Percentiles rank a stretch among this genome's conserved stretches.
These are phyloP conservation scores for Zychaea mexicana DNA, from an alignment of 371 early-diverging fungal species.

Conservation along the genomic window DNA sequence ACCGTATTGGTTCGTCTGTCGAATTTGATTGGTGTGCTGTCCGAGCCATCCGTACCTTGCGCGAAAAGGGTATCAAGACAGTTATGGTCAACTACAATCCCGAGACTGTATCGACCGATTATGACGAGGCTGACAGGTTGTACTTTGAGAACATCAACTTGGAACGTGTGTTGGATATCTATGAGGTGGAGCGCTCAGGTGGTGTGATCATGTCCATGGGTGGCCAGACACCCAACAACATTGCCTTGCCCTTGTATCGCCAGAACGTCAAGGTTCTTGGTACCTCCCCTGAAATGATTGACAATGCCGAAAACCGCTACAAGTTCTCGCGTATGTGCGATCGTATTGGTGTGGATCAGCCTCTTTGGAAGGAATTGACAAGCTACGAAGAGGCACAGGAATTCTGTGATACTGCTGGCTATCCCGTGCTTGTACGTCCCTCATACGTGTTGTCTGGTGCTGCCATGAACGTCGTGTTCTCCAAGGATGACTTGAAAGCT, in stretches of 20 bases:
- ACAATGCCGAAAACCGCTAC: constrained; percentile 93
- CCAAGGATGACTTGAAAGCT: constrained; percentile 73
- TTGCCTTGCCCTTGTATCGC: constrained; percentile 85
- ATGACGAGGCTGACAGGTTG: constrained; percentile 93
- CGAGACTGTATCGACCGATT: constrained; percentile 97
- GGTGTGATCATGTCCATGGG: constrained; percentile 94
- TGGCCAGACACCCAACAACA: constrained; percentile 97
- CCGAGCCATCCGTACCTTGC: constrained; percentile 87
- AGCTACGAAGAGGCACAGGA: constrained; percentile 78
- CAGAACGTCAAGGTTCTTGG: constrained; percentile 89
- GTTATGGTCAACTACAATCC: constrained; percentile 98
- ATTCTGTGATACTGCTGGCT: constrained; percentile 87
- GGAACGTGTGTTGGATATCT: constrained; percentile 94
- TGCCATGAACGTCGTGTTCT: constrained; percentile 94
- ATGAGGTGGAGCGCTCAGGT: constrained; percentile 79
- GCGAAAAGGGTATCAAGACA: constrained; percentile 81
- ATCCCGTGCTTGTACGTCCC: constrained; percentile 93
- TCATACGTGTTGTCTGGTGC: constrained; percentile 96
- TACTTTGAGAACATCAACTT: constrained; percentile 93
- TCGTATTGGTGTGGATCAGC: constrained; percentile 94
- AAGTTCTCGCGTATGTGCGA: constrained; percentile 95
- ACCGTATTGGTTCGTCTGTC: constrained; percentile 96
- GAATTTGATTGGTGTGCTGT: constrained; percentile 99
- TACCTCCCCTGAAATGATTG: constrained; percentile 93
- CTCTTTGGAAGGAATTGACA: constrained; percentile 92